Evolutionary conservation across 768 basidiomycete genomes (phyloP).

Genomic region (Phylloporus arenicola): DNA sequence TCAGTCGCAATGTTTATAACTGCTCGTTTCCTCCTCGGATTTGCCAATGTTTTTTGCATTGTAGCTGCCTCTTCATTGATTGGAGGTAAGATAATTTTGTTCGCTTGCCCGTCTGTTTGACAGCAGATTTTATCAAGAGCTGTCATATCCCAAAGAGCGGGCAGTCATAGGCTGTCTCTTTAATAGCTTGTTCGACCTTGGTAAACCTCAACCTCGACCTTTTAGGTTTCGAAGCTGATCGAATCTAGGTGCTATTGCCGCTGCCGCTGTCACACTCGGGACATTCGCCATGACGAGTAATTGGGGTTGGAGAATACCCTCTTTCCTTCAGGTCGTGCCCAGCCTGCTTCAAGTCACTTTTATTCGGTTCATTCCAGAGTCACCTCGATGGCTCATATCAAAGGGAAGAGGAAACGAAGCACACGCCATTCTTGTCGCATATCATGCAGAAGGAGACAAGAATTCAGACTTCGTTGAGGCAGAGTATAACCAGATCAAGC

Average conservation of each 20-base stretch:
- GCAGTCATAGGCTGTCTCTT: slow-evolving; percentile 1
- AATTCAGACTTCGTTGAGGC: slow-evolving; percentile 50
- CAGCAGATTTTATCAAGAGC: background rate
- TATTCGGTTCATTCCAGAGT: slow-evolving; percentile 57
- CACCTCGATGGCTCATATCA: slow-evolving; percentile 58
- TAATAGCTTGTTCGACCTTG: background rate
- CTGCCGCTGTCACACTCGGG: slow-evolving; percentile 52
- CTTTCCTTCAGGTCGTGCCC: slow-evolving; percentile 51
- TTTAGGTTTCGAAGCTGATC: background rate
- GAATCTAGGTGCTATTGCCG: slow-evolving; percentile 15
- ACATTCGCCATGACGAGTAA: slow-evolving; percentile 54
- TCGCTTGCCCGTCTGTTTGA: background rate
- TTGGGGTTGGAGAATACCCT: slow-evolving; percentile 64
- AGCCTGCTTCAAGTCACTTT: slow-evolving; percentile 48
- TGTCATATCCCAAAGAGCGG: slow-evolving; percentile 12
- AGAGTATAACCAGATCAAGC: slow-evolving; percentile 52
- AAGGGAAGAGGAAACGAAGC: slow-evolving; percentile 50
- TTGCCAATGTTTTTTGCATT: background rate
- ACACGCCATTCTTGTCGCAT: slow-evolving; percentile 43
- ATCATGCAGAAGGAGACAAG: slow-evolving; percentile 55
- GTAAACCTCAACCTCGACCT: background rate
- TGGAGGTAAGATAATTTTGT: background rate
- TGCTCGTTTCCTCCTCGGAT: no score
- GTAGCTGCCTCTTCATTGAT: slow-evolving; percentile 6
- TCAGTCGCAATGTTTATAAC: slow-evolving; percentile 5